phyloP scores from a whole-genome alignment of 2,329 filamentous ascomycete genomes.

The Podosphaera xanthii region DNA sequence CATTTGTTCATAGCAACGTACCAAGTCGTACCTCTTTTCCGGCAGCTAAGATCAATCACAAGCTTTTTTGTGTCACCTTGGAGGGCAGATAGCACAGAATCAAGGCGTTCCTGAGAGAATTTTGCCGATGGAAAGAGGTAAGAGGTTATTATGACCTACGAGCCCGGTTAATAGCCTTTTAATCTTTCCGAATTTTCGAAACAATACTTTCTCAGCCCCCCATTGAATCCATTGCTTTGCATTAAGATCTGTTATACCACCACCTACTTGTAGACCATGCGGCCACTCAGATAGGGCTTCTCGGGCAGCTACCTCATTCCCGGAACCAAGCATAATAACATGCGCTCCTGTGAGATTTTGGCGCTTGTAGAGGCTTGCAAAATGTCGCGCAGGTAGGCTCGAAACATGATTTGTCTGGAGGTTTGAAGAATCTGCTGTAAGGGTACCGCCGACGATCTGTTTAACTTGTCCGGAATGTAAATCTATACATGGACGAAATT shows the following conservation, averaged over 20 bases:
- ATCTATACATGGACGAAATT: constrained; percentile 90
- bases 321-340: constrained; percentile 88
- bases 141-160: constrained; percentile 87
- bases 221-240: constrained; percentile 66
- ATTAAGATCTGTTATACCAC: constrained; percentile 76
- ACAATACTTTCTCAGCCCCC: constrained; percentile 64
- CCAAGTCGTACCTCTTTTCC: constrained; percentile 52
- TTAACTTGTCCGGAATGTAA: constrained; percentile 94
- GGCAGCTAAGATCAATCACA: constrained; percentile 87
- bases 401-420: constrained; percentile 90
- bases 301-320: constrained; percentile 58
- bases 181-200: not conserved
- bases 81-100: constrained; percentile 50
- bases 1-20: constrained; percentile 98
- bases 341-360: constrained; percentile 58
- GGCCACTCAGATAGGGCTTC: constrained; percentile 65
- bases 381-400: constrained; percentile 57
- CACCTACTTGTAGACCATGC: constrained; percentile 63
- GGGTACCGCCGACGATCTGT: constrained; percentile 90
- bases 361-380: constrained; percentile 59
- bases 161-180: constrained; percentile 6
- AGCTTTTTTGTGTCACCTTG: constrained; percentile 56
- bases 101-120: constrained; percentile 57
- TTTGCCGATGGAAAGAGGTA: constrained; percentile 69
- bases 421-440: constrained; percentile 40